Base-by-base conservation (phyloP, 2,329 filamentous ascomycete genomes). In the Neonectria neomacrospora region DNA sequence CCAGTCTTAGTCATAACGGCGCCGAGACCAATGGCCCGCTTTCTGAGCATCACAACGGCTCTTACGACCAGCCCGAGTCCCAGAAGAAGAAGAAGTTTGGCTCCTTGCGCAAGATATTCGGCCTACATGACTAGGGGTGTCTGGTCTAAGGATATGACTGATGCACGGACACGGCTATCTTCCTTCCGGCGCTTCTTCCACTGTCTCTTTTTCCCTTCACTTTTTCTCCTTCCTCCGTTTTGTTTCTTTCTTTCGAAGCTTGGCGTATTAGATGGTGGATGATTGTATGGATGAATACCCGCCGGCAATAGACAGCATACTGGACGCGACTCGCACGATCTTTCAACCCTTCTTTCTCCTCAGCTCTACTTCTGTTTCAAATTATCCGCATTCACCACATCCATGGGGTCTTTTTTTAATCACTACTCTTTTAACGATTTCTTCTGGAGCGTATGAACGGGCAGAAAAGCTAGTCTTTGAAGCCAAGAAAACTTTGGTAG, bases 11-110 rank as follows among this genome's bases (percentile, higher is more conserved):
- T 32, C 47, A 50, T 18, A 11, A 48, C 12, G 44, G 30, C 34
- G 32, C 23, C 18, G 56, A 52, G 23, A 53, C 30, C 14, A 65
- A 61, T 18, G 47, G 14, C 20, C 3, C 53, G 20, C 48, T 58
- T 44, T 63, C 51, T 22, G 64, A 60, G 11, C 66, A 62, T 14
- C 53, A 61, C 34, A 64, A 59, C n/a, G 57, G 67, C 9, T 22
- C 59, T 48, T 11, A 37, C 54, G 54, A 65, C 26, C 57, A 52
- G 11, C 63, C 59, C 37, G 64, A 67, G 37, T 64, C 45, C 55
- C 75, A 70, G 65, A 83, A 78, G 79, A 87, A 85, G 80, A 92
- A 92, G 83, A 91, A 90, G 77, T 92, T 93, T 76, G 83, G 84
- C 44, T 79, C 82, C 58, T 77, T 93, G 74, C 86, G 90, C 75